These are phyloP conservation scores for Sporisorium graminicola DNA, from an alignment of 1,284 basidiomycete species.

Conservation along the genomic window DNA sequence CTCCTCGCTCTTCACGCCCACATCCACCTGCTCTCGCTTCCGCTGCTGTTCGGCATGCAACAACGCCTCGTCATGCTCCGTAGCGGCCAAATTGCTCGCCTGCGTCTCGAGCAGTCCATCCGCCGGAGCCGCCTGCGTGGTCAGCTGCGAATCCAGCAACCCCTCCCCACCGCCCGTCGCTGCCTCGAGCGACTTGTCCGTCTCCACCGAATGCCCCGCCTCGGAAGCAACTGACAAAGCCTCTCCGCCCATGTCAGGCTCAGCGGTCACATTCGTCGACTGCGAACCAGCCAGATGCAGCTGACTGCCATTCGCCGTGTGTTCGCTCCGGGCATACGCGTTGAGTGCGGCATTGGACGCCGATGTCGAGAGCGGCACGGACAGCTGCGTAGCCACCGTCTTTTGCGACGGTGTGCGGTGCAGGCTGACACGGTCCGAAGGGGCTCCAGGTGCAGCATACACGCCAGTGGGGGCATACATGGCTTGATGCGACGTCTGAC, in stretches of 20 bases:
- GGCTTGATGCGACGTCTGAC: slow-evolving; percentile 55
- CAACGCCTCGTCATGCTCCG: slow-evolving; percentile 33
- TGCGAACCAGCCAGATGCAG: slow-evolving; percentile 19
- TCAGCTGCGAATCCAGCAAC: slow-evolving; percentile 14
- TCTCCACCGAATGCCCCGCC: slow-evolving; percentile 5
- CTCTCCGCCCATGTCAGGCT: slow-evolving; percentile 1
- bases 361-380: slow-evolving; percentile 55
- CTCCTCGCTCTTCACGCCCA: slow-evolving; percentile 7
- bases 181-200: slow-evolving; percentile 12
- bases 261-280: slow-evolving; percentile 9
- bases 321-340: slow-evolving; percentile 35
- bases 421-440: slow-evolving; percentile 47
- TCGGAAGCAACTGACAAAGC: not conserved
- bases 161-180: no score
- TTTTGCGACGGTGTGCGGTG: slow-evolving; percentile 61
- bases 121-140: slow-evolving; percentile 3
- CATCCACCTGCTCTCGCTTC: no score
- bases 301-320: slow-evolving; percentile 34
- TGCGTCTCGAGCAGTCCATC: slow-evolving; percentile 31
- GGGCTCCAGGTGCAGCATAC: slow-evolving; percentile 31
- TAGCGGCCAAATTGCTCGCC: slow-evolving; percentile 31
- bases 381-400: slow-evolving; percentile 62
- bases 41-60: slow-evolving; percentile 8
- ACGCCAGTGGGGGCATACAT: slow-evolving; percentile 32
- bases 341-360: slow-evolving; percentile 41